Percentiles rank a stretch among this genome's conserved stretches.
phyloP scores from a whole-genome alignment of 345 rosid species.

The Citrus reticulata region DNA sequence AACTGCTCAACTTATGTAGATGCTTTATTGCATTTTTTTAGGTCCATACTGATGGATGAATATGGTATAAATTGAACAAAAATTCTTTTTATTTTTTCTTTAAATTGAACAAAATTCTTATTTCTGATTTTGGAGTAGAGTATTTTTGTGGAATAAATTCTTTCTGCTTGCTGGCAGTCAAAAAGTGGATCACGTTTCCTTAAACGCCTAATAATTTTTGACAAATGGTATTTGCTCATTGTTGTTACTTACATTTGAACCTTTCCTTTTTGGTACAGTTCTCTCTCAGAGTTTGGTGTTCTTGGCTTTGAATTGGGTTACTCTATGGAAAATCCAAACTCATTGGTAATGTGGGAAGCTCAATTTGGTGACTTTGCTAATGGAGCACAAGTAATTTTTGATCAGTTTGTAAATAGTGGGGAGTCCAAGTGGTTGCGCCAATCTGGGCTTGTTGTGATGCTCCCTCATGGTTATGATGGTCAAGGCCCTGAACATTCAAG shows the following conservation, averaged over 20 bases:
- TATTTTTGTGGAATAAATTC: neutral
- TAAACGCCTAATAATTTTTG: neutral
- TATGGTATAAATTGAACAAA: too few species aligned
- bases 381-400: constrained; percentile 85
- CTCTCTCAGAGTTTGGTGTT: constrained; percentile 81
- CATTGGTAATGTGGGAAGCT: constrained; percentile 81
- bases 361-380: constrained; percentile 85
- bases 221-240: neutral
- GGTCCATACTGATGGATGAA: neutral
- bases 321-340: constrained; percentile 82
- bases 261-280: constrained; percentile 37
- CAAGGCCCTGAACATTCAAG: constrained; percentile 93
- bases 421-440: constrained; percentile 88
- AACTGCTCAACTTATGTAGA: neutral
- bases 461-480: constrained; percentile 85
- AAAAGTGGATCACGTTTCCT: neutral
- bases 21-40: neutral
- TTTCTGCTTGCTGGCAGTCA: neutral
- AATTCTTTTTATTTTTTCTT: too few species aligned
- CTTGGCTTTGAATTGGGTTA: constrained; percentile 85
- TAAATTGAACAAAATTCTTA: neutral
- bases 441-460: constrained; percentile 71
- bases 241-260: neutral
- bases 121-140: neutral
- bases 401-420: constrained; percentile 77